Conservation (phyloP, 2,329 filamentous ascomycete genomes). For the Penicillium hordei region DNA sequence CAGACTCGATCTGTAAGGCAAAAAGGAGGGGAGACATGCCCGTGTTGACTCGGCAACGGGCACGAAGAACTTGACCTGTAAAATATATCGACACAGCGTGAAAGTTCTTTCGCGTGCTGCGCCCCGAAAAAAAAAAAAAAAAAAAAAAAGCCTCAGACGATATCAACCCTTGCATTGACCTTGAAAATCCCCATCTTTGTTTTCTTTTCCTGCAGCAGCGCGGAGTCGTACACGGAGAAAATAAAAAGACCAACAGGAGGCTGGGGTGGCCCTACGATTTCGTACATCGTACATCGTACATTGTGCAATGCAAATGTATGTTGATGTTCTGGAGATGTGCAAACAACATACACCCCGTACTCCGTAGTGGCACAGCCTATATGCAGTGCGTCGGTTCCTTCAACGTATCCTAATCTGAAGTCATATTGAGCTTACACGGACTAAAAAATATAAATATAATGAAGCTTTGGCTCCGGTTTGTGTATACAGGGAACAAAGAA, state of each 20-base stretch:
- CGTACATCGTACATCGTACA: constrained; percentile 10
- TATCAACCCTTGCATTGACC: constrained; percentile 7
- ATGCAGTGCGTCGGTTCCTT: not conserved
- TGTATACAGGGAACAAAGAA: not conserved
- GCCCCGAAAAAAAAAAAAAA: too few relatives aligned
- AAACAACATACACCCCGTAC: not conserved
- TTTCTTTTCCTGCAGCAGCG: constrained; percentile 8
- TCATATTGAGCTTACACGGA: not conserved
- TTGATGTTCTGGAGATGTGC: constrained; percentile 1
- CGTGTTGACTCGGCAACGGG: constrained; percentile 10
- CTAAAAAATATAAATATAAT: not conserved
- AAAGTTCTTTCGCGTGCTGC: not conserved
- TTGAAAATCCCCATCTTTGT: constrained; percentile 9
- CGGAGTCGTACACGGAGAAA: constrained; percentile 19
- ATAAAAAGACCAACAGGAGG: constrained; percentile 19
- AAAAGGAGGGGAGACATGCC: constrained; percentile 1
- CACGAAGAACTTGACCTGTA: constrained; percentile 1
- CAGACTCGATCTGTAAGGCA: not conserved
- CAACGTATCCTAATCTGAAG: not conserved
- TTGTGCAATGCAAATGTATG: constrained; percentile 6
- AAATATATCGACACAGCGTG: not conserved
- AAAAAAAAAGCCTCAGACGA: not conserved
- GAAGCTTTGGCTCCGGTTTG: not conserved
- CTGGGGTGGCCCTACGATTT: constrained; percentile 6
- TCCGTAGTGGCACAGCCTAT: constrained; percentile 1